Conservation (phyloP, 2,329 filamentous ascomycete genomes). For the Talaromyces islandicus region DNA sequence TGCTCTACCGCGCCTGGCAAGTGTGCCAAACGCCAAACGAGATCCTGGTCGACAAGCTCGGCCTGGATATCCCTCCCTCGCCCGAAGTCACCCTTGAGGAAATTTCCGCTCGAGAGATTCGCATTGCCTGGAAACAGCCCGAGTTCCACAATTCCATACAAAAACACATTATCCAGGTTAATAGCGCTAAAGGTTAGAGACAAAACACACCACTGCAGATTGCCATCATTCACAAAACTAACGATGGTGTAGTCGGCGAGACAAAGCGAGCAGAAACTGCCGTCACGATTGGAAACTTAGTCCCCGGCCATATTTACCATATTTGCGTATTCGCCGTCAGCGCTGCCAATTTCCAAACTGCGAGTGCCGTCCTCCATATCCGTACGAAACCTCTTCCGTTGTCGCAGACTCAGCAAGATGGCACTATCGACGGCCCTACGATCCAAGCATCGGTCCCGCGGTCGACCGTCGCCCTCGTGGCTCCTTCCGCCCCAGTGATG, state of each 20-base stretch:
- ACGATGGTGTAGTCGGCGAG: conserved; percentile 62
- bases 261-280: conserved; percentile 74
- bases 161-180: conserved; percentile 88
- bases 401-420: conserved; percentile 30
- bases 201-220: background rate
- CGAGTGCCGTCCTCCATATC: conserved; percentile 77
- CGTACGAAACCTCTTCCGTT: conserved; percentile 58
- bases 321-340: conserved; percentile 89
- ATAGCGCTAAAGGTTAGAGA: conserved; percentile 72
- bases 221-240: background rate
- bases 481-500: conserved; percentile 57
- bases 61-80: conserved; percentile 85
- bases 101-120: conserved; percentile 79
- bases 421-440: conserved; percentile 28
- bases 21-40: conserved; percentile 88
- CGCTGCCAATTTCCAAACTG: conserved; percentile 84
- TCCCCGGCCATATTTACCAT: conserved; percentile 85
- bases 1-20: conserved; percentile 78
- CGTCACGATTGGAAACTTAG: conserved; percentile 84
- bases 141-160: conserved; percentile 62
- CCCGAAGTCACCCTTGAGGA: conserved; percentile 87
- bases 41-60: conserved; percentile 82
- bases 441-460: conserved; percentile 50
- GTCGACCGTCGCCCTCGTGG: conserved; percentile 49
- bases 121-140: conserved; percentile 83